phyloP scores from a whole-genome alignment of 31 red algal species.

The Odonthalia washingtoniensis region DNA sequence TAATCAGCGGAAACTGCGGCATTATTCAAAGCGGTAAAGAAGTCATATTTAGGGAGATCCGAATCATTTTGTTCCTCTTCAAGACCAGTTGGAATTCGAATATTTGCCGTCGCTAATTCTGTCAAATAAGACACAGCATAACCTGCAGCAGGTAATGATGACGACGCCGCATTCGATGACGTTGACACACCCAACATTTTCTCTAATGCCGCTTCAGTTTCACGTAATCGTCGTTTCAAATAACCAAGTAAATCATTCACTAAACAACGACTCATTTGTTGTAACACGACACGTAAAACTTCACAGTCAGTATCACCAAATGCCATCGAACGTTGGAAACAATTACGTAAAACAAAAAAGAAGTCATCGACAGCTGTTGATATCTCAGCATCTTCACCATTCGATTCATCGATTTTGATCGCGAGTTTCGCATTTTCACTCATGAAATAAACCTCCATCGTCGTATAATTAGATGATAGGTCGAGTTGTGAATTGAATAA shows the following conservation, averaged over 20 bases:
- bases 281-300: constrained; percentile 67
- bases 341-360: constrained; percentile 97
- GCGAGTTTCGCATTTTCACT: constrained; percentile 79
- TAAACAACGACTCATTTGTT: constrained; percentile 66
- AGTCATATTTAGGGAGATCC: constrained; percentile 79
- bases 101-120: constrained; percentile 82
- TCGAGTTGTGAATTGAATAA: constrained; percentile 51
- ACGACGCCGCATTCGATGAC: constrained; percentile 25
- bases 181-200: constrained; percentile 52
- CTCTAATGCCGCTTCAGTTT: constrained; percentile 76
- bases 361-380: constrained; percentile 94
- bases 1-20: constrained; percentile 74
- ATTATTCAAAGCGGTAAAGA: constrained; percentile 86
- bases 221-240: constrained; percentile 67
- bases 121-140: constrained; percentile 77
- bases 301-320: constrained; percentile 81
- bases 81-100: constrained; percentile 55
- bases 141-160: constrained; percentile 61
- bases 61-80: constrained; percentile 40
- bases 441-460: constrained; percentile 90
- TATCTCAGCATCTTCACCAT: constrained; percentile 67
- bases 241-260: constrained; percentile 75
- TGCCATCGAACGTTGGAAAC: constrained; percentile 82
- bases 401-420: constrained; percentile 84
- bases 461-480: constrained; percentile 64